Evolutionary conservation across 1,139 yeast species (phyloP).

Genomic region (Yamadazyma songkhlaensis): DNA sequence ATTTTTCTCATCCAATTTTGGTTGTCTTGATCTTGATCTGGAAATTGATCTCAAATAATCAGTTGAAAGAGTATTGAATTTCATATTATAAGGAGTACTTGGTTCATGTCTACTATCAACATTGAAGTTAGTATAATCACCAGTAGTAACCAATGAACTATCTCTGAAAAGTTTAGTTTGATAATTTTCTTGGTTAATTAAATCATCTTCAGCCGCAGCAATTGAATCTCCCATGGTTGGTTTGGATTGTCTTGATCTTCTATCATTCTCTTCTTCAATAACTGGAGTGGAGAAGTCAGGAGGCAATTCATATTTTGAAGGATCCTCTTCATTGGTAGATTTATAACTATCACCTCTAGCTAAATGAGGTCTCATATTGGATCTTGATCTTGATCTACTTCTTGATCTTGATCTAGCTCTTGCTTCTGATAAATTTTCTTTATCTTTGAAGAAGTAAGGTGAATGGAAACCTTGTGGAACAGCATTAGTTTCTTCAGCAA

Average conservation of each 20-base stretch:
- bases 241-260: conserved; percentile 42
- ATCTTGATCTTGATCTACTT: conserved; percentile 21
- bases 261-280: conserved; percentile 27
- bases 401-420: conserved; percentile 29
- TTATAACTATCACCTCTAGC: conserved; percentile 69
- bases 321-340: conserved; percentile 40
- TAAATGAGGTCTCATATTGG: conserved; percentile 47
- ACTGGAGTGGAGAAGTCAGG: conserved; percentile 24
- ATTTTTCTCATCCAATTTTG: conserved; percentile 41
- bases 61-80: conserved; percentile 36
- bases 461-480: conserved; percentile 34
- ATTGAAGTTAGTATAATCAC: conserved; percentile 48
- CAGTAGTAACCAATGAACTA: conserved; percentile 46
- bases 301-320: conserved; percentile 45
- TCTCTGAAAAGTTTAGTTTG: conserved; percentile 25
- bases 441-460: conserved; percentile 43
- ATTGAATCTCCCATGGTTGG: conserved; percentile 53
- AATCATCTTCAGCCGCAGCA: conserved; percentile 38
- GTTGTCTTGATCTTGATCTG: conserved; percentile 56
- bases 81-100: conserved; percentile 22
- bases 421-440: conserved; percentile 9
- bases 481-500: conserved; percentile 8
- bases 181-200: conserved; percentile 12
- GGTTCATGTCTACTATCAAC: conserved; percentile 28
- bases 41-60: conserved; percentile 60